Evolutionary conservation across 1,284 basidiomycete genomes (phyloP).

Genomic region (Cronartium quercuum): DNA sequence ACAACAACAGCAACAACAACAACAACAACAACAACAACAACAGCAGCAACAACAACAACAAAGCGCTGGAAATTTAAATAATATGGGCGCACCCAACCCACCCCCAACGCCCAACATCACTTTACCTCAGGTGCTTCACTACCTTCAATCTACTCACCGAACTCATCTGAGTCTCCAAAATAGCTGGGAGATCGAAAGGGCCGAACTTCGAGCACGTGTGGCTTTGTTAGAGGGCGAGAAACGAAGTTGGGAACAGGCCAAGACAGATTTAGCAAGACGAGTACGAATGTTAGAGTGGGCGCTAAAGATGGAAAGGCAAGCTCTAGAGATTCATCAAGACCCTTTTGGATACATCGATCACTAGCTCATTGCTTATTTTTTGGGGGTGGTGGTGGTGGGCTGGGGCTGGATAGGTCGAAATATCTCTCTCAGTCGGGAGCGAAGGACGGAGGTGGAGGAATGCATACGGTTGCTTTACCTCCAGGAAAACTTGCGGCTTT

Average conservation of each 20-base stretch:
- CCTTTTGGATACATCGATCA: background rate
- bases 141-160: constrained; percentile 95
- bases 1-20: constrained; percentile 57
- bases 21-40: constrained; percentile 46
- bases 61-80: constrained; percentile 65
- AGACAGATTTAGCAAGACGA: constrained; percentile 86
- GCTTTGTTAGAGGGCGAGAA: constrained; percentile 96
- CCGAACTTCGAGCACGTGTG: constrained; percentile 97
- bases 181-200: constrained; percentile 99
- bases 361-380: too few species aligned
- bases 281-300: constrained; percentile 95
- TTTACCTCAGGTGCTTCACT: constrained; percentile 89
- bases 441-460: constrained; percentile 38
- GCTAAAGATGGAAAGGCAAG: constrained; percentile 82
- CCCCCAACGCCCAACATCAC: constrained; percentile 61
- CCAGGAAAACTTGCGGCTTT: constrained; percentile 49
- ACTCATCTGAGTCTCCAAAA: constrained; percentile 87
- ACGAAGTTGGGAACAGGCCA: constrained; percentile 90
- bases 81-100: constrained; percentile 57
- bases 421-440: constrained; percentile 39
- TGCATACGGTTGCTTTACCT: constrained; percentile 43
- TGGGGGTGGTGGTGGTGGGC: too few species aligned
- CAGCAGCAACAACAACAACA: constrained; percentile 55
- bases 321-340: constrained; percentile 16
- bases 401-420: constrained; percentile 41